Base-by-base conservation (phyloP, 441 rosid genomes). In the Hypseocharis bilobata region DNA sequence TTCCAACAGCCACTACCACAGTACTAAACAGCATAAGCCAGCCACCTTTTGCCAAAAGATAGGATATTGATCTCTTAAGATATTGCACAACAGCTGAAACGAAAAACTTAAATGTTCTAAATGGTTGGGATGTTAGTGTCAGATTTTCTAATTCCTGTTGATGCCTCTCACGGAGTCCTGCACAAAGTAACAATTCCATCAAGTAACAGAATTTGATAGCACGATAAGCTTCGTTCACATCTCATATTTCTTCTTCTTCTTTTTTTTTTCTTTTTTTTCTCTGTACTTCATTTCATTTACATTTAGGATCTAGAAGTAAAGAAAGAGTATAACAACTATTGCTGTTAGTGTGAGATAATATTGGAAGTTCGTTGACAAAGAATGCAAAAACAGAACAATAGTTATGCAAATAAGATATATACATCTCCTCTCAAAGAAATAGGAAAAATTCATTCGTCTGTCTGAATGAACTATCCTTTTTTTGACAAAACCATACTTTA, bases 91-190 rank as follows among this genome's bases (percentile, higher is more conserved):
- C 67, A 69, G 90, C 95, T 60, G 77, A 70, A 74, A 74, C 34
- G 66, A 93, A 93, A 40, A 81, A 75, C 81, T 77, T 93, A 64
- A 85, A 74, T 0, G 96, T 93, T 73, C 76, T 90, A 26, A 88
- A 62, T 14, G 98, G 95, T 74, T 90, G 96, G 5, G 81, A 71
- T 5, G 88, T 79, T 70, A 90, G 69, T 32, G 92, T 85, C 40
- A 90, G 75, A 65, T 82, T 86, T 62, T 88, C 90, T 45, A 92
- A 82, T 63, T 90, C 98, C 44, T 74, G 78, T 69, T 70, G 85
- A 70, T 90, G 95, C 80, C 73, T 87, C 65, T 77, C 79, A 38
- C 67, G 82, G 63, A 80, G 71, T 69, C 77, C 97, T 93, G 83
- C 72, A 77, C 73, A 62, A 40, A 47, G 28, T n/a, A 42, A 26